Conservation (phyloP, 768 basidiomycete species). For the Cyclocybe aegerita region DNA sequence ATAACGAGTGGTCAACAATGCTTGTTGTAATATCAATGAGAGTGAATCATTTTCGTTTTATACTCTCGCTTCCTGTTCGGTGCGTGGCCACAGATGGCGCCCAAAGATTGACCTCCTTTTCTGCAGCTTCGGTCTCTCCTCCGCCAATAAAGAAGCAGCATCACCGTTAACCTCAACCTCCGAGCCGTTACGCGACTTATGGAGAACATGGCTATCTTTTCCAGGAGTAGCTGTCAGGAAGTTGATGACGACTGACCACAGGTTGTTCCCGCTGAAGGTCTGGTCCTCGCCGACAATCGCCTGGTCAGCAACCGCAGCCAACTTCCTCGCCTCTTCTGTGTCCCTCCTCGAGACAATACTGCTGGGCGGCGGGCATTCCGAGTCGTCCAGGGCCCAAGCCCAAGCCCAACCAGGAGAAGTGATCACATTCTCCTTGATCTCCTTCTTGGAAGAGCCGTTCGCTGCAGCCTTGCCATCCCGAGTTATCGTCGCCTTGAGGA, state of each 20-base stretch:
- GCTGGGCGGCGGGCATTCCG: conserved; percentile 86
- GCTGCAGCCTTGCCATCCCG: conserved; percentile 17
- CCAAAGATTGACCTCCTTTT: no score
- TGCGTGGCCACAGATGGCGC: no score
- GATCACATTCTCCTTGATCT: conserved; percentile 35
- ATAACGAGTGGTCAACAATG: no score
- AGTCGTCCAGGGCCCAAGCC: conserved; percentile 81
- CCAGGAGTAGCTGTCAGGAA: conserved; percentile 59
- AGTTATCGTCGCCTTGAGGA: conserved; percentile 41
- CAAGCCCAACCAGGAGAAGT: conserved; percentile 66
- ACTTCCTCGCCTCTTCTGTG: conserved; percentile 71
- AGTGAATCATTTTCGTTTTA: no score
- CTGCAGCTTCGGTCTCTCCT: no score
- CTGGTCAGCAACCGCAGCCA: conserved; percentile 75
- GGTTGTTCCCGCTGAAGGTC: conserved; percentile 61
- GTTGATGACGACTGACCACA: conserved; percentile 69
- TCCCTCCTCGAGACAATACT: conserved; percentile 91
- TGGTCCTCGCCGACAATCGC: conserved; percentile 57
- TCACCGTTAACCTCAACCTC: neutral
- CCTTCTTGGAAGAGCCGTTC: conserved; percentile 3
- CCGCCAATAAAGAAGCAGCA: no score
- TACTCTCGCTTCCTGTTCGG: no score
- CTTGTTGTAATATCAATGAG: no score
- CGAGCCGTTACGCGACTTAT: conserved; percentile 4
- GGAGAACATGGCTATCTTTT: conserved; percentile 27